A percentile compares a stretch with the other conserved stretches of the same genome.
These are phyloP conservation scores for Xylariales sp. DNA, from an alignment of 2,329 filamentous ascomycete species.

Conservation along the genomic window DNA sequence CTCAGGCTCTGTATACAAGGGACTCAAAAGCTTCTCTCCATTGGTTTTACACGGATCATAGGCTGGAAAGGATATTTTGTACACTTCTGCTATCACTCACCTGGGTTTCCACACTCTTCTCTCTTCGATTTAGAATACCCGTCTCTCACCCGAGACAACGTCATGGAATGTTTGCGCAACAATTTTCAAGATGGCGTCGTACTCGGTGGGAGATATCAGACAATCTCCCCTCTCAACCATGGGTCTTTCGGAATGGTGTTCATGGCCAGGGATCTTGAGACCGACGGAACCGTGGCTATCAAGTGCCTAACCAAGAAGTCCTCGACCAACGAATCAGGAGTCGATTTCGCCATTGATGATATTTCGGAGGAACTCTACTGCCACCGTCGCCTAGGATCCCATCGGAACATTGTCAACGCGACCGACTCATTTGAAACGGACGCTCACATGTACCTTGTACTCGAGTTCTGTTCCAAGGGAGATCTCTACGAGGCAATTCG, in stretches of 20 bases:
- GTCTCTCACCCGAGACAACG: constrained; percentile 28
- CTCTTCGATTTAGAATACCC: constrained; percentile 30
- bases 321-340: constrained; percentile 53
- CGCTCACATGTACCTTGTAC: constrained; percentile 82
- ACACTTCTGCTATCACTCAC: constrained; percentile 22
- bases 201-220: constrained; percentile 85
- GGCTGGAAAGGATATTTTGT: constrained; percentile 14
- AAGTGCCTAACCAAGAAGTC: constrained; percentile 89
- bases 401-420: constrained; percentile 92
- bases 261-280: constrained; percentile 75
- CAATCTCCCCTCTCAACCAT: constrained; percentile 92
- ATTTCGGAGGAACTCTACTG: constrained; percentile 75
- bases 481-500: constrained; percentile 98
- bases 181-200: constrained; percentile 74
- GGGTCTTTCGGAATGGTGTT: constrained; percentile 99
- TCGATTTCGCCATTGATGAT: constrained; percentile 72
- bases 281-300: constrained; percentile 80
- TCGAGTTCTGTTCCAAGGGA: constrained; percentile 93
- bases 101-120: constrained; percentile 16
- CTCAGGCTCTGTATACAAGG: constrained; percentile 22
- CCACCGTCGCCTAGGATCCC: constrained; percentile 71
- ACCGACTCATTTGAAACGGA: constrained; percentile 89
- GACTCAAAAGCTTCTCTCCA: constrained; percentile 20
- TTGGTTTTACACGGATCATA: constrained; percentile 15
- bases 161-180: constrained; percentile 84